These are phyloP conservation scores for Claviceps monticola DNA, from an alignment of 2,329 filamentous ascomycete species.

Conservation along the genomic window DNA sequence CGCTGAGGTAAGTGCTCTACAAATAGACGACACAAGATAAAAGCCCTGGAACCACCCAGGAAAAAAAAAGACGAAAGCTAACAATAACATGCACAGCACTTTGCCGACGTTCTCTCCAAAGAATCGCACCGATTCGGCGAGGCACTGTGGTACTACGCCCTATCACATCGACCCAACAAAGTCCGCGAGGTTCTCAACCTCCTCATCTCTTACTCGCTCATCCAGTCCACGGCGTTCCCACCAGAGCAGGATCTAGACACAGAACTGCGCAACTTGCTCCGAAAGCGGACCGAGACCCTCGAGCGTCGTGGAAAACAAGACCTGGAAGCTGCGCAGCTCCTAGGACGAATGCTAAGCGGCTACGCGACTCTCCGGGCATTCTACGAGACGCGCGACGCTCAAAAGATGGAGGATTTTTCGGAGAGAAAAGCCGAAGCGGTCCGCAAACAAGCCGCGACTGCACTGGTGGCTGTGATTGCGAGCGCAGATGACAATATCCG, in stretches of 20 bases:
- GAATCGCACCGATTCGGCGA: slow-evolving; percentile 69
- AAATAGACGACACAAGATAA: too few species aligned
- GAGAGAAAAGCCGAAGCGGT: slow-evolving; percentile 37
- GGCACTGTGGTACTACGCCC: slow-evolving; percentile 79
- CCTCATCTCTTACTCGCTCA: slow-evolving; percentile 73
- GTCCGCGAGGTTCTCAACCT: slow-evolving; percentile 77
- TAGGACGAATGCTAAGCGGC: slow-evolving; percentile 77
- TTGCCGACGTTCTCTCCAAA: slow-evolving; percentile 62
- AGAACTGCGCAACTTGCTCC: slow-evolving; percentile 55
- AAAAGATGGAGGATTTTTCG: slow-evolving; percentile 15
- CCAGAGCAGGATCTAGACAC: slow-evolving; percentile 57
- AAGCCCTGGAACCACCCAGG: too few species aligned
- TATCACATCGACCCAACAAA: slow-evolving; percentile 64
- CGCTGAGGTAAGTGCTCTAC: slow-evolving; percentile 52
- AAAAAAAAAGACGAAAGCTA: slow-evolving; percentile 8
- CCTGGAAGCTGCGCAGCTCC: slow-evolving; percentile 64
- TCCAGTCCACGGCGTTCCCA: slow-evolving; percentile 74
- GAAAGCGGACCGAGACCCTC: slow-evolving; percentile 57
- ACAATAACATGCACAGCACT: slow-evolving; percentile 32
- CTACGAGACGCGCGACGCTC: slow-evolving; percentile 68
- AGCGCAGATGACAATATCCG: slow-evolving; percentile 84
- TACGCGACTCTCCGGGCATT: slow-evolving; percentile 85
- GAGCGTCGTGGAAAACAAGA: slow-evolving; percentile 61
- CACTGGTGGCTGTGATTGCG: slow-evolving; percentile 69
- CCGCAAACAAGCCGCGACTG: slow-evolving; percentile 55